These are phyloP conservation scores for Rhynchosporium agropyri DNA, from an alignment of 2,329 filamentous ascomycete genomes.

Conservation along the genomic window DNA sequence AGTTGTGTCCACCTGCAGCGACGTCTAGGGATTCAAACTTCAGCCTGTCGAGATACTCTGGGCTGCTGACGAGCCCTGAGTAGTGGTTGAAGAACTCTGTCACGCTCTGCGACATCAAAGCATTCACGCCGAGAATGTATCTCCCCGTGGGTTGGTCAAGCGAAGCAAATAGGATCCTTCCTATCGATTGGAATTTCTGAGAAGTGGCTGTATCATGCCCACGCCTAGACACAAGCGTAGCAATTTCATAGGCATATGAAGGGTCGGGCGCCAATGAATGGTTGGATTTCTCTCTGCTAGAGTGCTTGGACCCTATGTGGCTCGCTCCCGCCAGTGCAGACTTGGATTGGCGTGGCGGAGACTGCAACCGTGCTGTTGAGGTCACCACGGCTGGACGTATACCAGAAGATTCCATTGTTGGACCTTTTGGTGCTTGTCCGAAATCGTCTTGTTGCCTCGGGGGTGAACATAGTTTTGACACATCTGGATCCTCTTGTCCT, in stretches of 20 bases:
- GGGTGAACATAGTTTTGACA: neutral
- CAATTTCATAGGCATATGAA: neutral
- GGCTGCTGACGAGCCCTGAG: neutral
- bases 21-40: slow-evolving; percentile 2
- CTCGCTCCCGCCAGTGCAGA: neutral
- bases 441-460: neutral
- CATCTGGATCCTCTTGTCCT: neutral
- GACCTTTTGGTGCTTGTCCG: neutral
- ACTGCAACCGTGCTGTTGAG: neutral
- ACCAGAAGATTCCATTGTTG: neutral
- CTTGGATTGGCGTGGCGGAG: neutral
- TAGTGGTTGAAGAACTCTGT: neutral
- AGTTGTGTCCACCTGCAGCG: neutral
- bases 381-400: neutral
- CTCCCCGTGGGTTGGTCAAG: neutral
- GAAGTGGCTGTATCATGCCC: neutral
- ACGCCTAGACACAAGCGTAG: neutral
- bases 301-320: neutral
- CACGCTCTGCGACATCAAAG: neutral
- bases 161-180: neutral
- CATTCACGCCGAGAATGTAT: neutral
- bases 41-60: neutral
- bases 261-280: neutral
- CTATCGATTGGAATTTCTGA: neutral
- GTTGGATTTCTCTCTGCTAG: neutral